phyloP scores from a whole-genome alignment of 2,329 filamentous ascomycete species.

The Bipolaris gigantea region DNA sequence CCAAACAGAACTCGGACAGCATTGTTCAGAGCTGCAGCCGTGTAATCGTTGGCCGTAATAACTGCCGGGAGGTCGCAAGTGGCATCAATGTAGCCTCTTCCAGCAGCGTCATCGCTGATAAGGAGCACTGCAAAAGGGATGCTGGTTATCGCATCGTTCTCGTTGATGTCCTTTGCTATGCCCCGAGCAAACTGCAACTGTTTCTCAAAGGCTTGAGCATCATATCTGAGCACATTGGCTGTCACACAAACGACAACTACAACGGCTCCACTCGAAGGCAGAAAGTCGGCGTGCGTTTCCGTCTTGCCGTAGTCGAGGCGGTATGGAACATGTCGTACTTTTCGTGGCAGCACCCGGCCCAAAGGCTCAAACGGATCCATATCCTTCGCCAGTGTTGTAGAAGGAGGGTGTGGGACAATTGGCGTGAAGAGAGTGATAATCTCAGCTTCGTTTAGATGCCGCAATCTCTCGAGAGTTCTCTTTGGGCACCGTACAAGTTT shows the following conservation, averaged over 20 bases:
- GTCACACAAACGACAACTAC: slow-evolving; percentile 58
- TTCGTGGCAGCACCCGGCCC: slow-evolving; percentile 63
- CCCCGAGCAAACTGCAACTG: slow-evolving; percentile 37
- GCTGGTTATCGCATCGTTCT: slow-evolving; percentile 15
- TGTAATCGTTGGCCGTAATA: slow-evolving; percentile 35
- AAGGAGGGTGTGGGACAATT: slow-evolving; percentile 55
- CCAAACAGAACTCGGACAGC: slow-evolving; percentile 35
- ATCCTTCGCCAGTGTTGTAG: slow-evolving; percentile 42
- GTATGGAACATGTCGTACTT: slow-evolving; percentile 73
- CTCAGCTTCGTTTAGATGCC: slow-evolving; percentile 43
- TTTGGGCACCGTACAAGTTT: slow-evolving; percentile 32
- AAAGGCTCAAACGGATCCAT: slow-evolving; percentile 74
- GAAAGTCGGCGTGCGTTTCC: slow-evolving; percentile 63
- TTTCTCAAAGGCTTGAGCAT: slow-evolving; percentile 31
- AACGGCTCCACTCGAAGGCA: slow-evolving; percentile 61
- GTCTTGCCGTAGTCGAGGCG: slow-evolving; percentile 66
- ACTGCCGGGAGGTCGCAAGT: slow-evolving; percentile 34
- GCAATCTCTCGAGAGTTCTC: slow-evolving; percentile 30
- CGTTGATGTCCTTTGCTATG: slow-evolving; percentile 20
- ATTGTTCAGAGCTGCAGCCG: slow-evolving; percentile 28
- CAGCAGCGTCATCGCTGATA: slow-evolving; percentile 20
- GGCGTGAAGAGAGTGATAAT: slow-evolving; percentile 53
- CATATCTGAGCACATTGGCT: slow-evolving; percentile 28
- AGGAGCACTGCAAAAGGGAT: slow-evolving; percentile 36
- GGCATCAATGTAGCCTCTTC: slow-evolving; percentile 23